These are phyloP conservation scores for Sarocladium kiliense DNA, from an alignment of 2,329 filamentous ascomycete genomes.

Conservation along the genomic window DNA sequence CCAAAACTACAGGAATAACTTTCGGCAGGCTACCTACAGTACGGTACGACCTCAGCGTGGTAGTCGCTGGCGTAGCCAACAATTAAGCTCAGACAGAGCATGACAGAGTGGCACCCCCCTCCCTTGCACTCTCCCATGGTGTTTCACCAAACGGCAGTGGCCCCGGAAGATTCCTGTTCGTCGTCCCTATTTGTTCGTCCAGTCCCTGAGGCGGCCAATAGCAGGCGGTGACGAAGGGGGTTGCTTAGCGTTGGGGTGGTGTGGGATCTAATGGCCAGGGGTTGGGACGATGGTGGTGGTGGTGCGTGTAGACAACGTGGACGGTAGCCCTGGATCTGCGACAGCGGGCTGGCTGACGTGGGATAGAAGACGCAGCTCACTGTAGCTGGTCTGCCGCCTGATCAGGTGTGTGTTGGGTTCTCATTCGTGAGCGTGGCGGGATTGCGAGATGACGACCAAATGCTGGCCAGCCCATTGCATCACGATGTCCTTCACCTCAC, in stretches of 20 bases:
- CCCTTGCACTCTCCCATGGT: not conserved
- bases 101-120: not conserved
- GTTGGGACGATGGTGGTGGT: not conserved
- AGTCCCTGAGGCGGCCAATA: not conserved
- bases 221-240: not conserved
- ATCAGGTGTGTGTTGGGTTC: not conserved
- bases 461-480: not conserved
- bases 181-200: not conserved
- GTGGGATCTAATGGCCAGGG: not conserved
- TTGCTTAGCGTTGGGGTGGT: not conserved
- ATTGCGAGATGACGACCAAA: not conserved
- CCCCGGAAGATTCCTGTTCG: not conserved
- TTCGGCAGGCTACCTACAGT: too few relatives aligned
- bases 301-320: not conserved
- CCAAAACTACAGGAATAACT: not conserved
- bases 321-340: constrained; percentile 4
- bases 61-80: too few relatives aligned
- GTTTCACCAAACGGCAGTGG: constrained; percentile 2
- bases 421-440: constrained; percentile 2
- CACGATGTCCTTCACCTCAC: not conserved
- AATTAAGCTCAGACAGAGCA: not conserved
- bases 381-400: too few relatives aligned
- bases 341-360: not conserved
- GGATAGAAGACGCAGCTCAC: too few relatives aligned
- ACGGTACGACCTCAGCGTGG: too few relatives aligned